Conservation (phyloP, 495 filamentous ascomycete species). For the Neurospora discreta region DNA sequence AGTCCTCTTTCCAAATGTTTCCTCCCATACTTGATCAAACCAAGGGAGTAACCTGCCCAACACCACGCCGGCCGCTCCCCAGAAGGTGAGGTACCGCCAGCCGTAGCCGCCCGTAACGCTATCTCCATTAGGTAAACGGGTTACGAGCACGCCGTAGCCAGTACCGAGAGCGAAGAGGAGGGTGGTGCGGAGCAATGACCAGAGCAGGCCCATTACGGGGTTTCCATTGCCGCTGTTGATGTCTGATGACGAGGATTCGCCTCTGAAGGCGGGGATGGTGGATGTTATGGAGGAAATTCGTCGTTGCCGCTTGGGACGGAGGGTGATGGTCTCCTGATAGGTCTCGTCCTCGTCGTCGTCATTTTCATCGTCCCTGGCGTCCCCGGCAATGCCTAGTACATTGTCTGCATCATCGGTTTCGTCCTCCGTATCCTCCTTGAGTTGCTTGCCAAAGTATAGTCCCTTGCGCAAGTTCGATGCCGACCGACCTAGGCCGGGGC, state of each 20-base stretch:
- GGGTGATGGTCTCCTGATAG: conserved; percentile 22
- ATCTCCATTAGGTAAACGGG: conserved; percentile 45
- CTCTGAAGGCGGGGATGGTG: background rate
- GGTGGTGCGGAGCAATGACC: conserved; percentile 42
- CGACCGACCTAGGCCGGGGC: background rate
- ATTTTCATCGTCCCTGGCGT: background rate
- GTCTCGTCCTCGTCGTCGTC: conserved; percentile 39
- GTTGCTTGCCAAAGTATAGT: background rate
- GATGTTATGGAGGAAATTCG: conserved; percentile 9
- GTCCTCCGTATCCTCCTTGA: background rate
- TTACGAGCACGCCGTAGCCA: conserved; percentile 73
- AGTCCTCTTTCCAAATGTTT: conserved; percentile 12
- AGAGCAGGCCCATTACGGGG: conserved; percentile 2
- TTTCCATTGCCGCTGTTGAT: background rate
- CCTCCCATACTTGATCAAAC: conserved; percentile 58
- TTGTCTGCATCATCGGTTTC: background rate
- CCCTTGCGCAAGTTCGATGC: background rate
- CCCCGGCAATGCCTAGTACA: background rate
- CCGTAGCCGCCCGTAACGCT: conserved; percentile 29
- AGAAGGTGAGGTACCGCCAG: conserved; percentile 62
- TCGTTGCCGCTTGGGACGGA: background rate
- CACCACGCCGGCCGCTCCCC: conserved; percentile 68
- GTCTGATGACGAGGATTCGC: conserved; percentile 17
- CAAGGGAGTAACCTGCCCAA: conserved; percentile 75
- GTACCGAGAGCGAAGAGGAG: conserved; percentile 74